Conservation (phyloP, 345 rosid species). For the Syzygium jambos region DNA sequence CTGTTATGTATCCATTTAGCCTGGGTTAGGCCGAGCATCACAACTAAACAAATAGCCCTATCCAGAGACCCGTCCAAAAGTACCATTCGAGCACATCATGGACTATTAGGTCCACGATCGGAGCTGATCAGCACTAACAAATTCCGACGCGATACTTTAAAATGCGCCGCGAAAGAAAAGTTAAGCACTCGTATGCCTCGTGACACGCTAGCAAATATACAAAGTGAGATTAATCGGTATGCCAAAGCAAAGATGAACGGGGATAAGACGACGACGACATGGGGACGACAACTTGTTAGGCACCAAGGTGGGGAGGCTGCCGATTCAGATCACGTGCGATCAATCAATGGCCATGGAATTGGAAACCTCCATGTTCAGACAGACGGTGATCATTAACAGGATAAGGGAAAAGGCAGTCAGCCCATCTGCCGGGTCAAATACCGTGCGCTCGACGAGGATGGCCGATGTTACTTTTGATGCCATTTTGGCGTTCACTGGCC, state of each 20-base stretch:
- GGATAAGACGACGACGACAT: neutral
- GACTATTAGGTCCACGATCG: neutral
- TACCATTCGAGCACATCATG: neutral
- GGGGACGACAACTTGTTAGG: accelerated
- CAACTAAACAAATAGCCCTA: too few relatives aligned
- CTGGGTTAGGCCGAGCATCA: neutral
- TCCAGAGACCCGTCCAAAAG: neutral
- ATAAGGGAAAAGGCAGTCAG: neutral
- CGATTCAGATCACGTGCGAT: accelerated
- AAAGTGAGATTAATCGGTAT: accelerated
- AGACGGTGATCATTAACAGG: too few relatives aligned
- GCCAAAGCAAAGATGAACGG: neutral
- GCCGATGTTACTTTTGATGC: too few relatives aligned
- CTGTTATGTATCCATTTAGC: neutral
- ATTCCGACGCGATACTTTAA: accelerated
- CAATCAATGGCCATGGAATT: neutral
- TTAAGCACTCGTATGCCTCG: accelerated
- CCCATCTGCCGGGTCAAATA: neutral
- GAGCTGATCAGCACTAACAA: neutral
- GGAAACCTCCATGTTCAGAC: neutral
- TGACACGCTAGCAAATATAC: accelerated
- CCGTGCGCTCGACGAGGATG: neutral
- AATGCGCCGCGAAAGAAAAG: neutral
- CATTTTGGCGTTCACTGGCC: too few relatives aligned
- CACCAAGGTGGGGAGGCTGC: neutral